phyloP scores from a whole-genome alignment of 1,284 basidiomycete species.

The Cystobasidium sp. region DNA sequence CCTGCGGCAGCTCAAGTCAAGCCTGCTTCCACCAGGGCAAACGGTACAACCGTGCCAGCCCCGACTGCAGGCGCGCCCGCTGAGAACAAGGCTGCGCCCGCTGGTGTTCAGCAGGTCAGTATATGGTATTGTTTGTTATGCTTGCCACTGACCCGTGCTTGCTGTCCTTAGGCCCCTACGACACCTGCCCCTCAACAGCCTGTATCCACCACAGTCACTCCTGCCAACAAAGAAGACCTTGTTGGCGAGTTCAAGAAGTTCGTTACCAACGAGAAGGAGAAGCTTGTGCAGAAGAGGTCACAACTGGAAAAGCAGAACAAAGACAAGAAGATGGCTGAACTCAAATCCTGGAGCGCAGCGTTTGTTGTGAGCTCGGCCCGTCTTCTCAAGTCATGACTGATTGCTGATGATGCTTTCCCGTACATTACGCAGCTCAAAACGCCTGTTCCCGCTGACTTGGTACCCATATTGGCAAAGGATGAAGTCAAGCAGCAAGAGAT shows the following conservation, averaged over 20 bases:
- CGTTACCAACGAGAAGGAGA: conserved; percentile 83
- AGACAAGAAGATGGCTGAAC: conserved; percentile 86
- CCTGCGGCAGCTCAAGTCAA: conserved; percentile 23
- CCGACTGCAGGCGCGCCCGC: neutral
- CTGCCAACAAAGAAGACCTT: conserved; percentile 49
- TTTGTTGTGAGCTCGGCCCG: conserved; percentile 73
- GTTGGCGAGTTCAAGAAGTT: conserved; percentile 74
- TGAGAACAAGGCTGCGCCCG: neutral
- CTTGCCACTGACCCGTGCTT: conserved; percentile 31
- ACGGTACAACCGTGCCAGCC: neutral
- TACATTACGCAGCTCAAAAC: conserved; percentile 73
- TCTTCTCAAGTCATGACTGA: too few relatives aligned
- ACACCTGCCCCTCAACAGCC: conserved; percentile 40
- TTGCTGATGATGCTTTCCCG: neutral
- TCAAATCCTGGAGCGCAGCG: conserved; percentile 85
- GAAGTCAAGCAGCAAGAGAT: conserved; percentile 82
- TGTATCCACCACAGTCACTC: conserved; percentile 11
- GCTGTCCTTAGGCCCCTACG: conserved; percentile 36
- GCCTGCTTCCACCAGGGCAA: conserved; percentile 17
- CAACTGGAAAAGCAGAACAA: conserved; percentile 88
- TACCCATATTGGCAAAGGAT: conserved; percentile 88
- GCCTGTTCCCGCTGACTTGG: conserved; percentile 89
- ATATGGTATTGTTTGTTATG: conserved; percentile 7
- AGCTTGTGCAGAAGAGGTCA: conserved; percentile 85
- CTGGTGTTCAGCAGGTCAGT: neutral